Evolutionary conservation across 306 rosid genomes (phyloP).

Genomic region (Spatholobus suberectus): DNA sequence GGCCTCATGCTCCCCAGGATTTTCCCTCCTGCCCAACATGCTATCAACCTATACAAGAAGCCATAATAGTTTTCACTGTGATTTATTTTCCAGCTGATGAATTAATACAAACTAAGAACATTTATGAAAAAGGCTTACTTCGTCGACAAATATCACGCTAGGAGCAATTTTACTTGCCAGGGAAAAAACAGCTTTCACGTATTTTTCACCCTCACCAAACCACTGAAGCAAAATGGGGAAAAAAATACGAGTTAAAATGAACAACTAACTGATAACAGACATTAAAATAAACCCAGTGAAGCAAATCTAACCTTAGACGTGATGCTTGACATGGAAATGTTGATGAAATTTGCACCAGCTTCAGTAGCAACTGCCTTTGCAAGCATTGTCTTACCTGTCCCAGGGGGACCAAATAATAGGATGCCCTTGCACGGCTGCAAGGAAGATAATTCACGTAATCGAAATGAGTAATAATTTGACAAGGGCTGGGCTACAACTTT

Average conservation of each 20-base stretch:
- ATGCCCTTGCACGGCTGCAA: constrained; percentile 99
- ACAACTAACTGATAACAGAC: constrained; percentile 22
- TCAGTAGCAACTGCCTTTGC: constrained; percentile 99
- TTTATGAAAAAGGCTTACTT: constrained; percentile 50
- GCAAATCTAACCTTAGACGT: constrained; percentile 85
- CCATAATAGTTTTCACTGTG: constrained; percentile 23
- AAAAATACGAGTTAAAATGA: constrained; percentile 25
- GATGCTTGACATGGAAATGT: constrained; percentile 99
- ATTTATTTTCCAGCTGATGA: constrained; percentile 13
- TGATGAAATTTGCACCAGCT: constrained; percentile 99
- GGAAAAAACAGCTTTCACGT: constrained; percentile 99
- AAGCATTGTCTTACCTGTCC: constrained; percentile 99
- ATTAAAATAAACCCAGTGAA: constrained; percentile 13
- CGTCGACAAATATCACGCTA: constrained; percentile 96
- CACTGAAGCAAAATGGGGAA: constrained; percentile 68
- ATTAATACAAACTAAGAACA: background rate
- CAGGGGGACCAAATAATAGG: constrained; percentile 98
- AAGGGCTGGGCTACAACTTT: background rate
- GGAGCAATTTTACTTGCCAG: constrained; percentile 99
- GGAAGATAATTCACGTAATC: constrained; percentile 34
- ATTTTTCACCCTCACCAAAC: constrained; percentile 99
- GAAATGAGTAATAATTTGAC: constrained; percentile 12
- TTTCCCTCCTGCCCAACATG: constrained; percentile 99
- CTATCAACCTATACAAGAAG: constrained; percentile 83
- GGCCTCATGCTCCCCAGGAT: constrained; percentile 99